phyloP scores from a whole-genome alignment of 306 rosid genomes.

The Gynostemma pentaphyllum region DNA sequence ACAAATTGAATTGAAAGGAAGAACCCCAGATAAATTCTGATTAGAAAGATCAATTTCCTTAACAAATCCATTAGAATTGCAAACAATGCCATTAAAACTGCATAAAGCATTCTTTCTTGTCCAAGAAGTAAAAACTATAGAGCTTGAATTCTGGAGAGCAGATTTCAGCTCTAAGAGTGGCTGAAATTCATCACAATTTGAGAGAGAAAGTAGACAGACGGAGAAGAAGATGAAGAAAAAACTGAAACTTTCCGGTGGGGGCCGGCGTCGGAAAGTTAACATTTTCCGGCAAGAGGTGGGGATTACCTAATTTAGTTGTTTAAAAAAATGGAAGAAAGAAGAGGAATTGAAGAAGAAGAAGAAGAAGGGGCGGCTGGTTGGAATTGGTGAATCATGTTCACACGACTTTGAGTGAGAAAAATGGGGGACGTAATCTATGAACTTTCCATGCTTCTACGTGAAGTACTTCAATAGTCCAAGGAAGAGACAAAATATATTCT shows the following conservation, averaged over 20 bases:
- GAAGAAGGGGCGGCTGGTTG: conserved; percentile 1
- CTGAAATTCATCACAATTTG: conserved; percentile 35
- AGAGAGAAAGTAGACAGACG: conserved; percentile 16
- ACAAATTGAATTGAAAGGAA: conserved; percentile 57
- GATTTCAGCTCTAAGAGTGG: conserved; percentile 35
- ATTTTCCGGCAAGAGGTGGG: neutral
- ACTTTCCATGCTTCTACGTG: neutral
- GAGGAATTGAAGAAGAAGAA: neutral
- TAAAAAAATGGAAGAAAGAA: neutral
- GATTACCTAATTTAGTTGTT: neutral
- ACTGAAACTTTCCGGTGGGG: neutral
- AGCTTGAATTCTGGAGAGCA: conserved; percentile 27
- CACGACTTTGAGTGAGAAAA: neutral
- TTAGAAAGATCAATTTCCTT: conserved; percentile 44
- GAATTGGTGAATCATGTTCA: neutral
- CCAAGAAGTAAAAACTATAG: conserved; percentile 46
- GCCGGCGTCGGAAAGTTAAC: neutral
- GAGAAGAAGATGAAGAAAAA: conserved; percentile 1
- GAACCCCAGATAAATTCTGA: conserved; percentile 32
- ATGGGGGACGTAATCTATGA: neutral
- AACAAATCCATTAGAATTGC: conserved; percentile 44
- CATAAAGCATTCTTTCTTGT: conserved; percentile 17
- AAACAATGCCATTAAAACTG: conserved; percentile 45
- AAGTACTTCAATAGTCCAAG: neutral
- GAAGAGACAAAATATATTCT: neutral